phyloP scores from a whole-genome alignment of 768 basidiomycete genomes.

The Suillus variegatus region DNA sequence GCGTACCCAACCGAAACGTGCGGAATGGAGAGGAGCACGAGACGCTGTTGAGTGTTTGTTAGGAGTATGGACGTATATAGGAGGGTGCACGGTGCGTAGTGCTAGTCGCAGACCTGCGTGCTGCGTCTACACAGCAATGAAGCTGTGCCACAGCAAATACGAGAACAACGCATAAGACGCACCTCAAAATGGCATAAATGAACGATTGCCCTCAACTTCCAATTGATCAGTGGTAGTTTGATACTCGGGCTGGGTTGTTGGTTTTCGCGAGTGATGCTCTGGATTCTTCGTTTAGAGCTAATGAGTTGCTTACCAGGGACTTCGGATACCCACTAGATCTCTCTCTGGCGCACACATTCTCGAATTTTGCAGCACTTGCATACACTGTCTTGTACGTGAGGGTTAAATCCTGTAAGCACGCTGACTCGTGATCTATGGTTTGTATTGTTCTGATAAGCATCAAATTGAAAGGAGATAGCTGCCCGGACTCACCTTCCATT shows the following conservation, averaged over 20 bases:
- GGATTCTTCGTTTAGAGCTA: background rate
- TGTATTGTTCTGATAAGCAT: background rate
- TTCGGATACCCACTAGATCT: background rate
- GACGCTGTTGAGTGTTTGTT: background rate
- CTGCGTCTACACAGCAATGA: background rate
- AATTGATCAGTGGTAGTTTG: background rate
- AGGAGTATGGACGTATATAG: background rate
- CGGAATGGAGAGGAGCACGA: background rate
- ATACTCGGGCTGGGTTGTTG: background rate
- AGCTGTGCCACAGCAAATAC: background rate
- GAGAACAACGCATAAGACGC: background rate
- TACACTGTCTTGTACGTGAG: too few relatives aligned
- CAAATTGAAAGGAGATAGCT: background rate
- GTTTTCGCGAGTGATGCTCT: background rate
- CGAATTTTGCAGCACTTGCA: too few relatives aligned
- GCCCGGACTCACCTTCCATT: background rate
- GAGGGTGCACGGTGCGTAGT: background rate
- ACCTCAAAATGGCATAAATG: background rate
- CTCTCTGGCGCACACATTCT: background rate
- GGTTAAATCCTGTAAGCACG: too few relatives aligned
- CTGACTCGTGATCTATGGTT: too few relatives aligned
- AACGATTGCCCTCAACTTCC: background rate
- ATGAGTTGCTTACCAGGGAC: background rate
- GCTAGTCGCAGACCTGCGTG: background rate
- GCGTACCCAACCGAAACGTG: too few relatives aligned